phyloP scores from a whole-genome alignment of 441 rosid genomes.

The Adansonia gregorii region DNA sequence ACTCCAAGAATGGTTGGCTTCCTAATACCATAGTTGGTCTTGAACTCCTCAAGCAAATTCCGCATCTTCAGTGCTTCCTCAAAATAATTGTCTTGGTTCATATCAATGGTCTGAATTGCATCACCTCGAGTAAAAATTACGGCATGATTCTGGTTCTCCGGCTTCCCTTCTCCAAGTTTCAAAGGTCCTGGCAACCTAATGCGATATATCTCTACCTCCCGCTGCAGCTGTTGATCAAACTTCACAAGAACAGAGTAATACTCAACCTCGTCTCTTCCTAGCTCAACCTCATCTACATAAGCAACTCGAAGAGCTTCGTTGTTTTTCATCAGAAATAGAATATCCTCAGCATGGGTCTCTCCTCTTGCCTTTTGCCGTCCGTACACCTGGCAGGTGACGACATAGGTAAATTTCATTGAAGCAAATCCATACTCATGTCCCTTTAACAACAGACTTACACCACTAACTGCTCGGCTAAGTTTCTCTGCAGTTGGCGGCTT shows the following conservation, averaged over 20 bases:
- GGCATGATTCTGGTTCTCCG: conserved; percentile 96
- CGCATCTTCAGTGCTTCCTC: conserved; percentile 97
- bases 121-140: conserved; percentile 89
- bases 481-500: conserved; percentile 46
- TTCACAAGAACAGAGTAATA: conserved; percentile 89
- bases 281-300: conserved; percentile 73
- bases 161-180: conserved; percentile 93
- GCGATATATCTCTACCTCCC: conserved; percentile 83
- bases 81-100: conserved; percentile 92
- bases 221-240: conserved; percentile 62
- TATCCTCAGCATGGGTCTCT: conserved; percentile 79
- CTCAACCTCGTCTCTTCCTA: conserved; percentile 55
- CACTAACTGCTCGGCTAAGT: conserved; percentile 52
- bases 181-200: conserved; percentile 86
- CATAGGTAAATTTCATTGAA: conserved; percentile 83
- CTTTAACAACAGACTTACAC: conserved; percentile 62
- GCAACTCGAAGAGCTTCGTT: conserved; percentile 92
- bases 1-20: conserved; percentile 90
- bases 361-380: conserved; percentile 75
- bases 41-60: conserved; percentile 86
- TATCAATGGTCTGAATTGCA: conserved; percentile 88
- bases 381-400: conserved; percentile 82
- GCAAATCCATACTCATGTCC: conserved; percentile 81
- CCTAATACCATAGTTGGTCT: conserved; percentile 64
- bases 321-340: conserved; percentile 62